phyloP scores from a whole-genome alignment of 495 filamentous ascomycete species.

The Aspergillus hancockii region DNA sequence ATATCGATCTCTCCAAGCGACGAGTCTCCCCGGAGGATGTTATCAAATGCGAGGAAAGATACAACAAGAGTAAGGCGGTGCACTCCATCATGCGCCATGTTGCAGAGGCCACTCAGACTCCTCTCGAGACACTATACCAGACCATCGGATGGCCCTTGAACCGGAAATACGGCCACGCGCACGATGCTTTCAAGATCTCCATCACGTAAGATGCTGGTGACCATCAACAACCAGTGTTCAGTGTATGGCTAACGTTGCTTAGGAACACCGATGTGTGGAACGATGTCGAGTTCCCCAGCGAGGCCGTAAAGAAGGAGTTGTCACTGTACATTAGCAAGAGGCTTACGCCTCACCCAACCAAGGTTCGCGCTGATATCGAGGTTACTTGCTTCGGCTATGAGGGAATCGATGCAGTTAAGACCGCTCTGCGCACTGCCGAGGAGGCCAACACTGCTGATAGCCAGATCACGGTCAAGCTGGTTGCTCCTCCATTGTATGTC shows the following conservation, averaged over 20 bases:
- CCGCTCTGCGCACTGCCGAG: slow-evolving; percentile 82
- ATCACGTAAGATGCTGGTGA: slow-evolving; percentile 73
- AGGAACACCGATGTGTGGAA: slow-evolving; percentile 97
- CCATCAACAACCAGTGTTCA: neutral
- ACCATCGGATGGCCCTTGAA: slow-evolving; percentile 95
- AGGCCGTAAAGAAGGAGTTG: slow-evolving; percentile 82
- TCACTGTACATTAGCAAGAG: slow-evolving; percentile 93
- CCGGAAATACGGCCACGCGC: slow-evolving; percentile 94
- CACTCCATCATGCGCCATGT: slow-evolving; percentile 98
- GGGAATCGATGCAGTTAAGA: slow-evolving; percentile 97
- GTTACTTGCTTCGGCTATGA: slow-evolving; percentile 98
- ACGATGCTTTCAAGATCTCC: slow-evolving; percentile 97
- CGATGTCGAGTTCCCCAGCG: slow-evolving; percentile 83
- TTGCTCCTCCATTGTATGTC: slow-evolving; percentile 93
- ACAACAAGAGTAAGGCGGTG: slow-evolving; percentile 99
- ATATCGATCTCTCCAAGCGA: slow-evolving; percentile 98
- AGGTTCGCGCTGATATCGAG: slow-evolving; percentile 96
- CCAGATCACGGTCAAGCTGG: slow-evolving; percentile 95
- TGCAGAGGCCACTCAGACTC: slow-evolving; percentile 91
- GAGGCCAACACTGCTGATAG: slow-evolving; percentile 83
- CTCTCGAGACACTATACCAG: slow-evolving; percentile 91
- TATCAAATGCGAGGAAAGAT: slow-evolving; percentile 95
- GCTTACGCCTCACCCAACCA: slow-evolving; percentile 93
- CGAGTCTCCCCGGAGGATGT: slow-evolving; percentile 97
- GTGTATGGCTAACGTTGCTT: slow-evolving; percentile 17